Evolutionary conservation across 2,329 filamentous ascomycete genomes (phyloP).

Genomic region (Trichoderma brevicompactum): DNA sequence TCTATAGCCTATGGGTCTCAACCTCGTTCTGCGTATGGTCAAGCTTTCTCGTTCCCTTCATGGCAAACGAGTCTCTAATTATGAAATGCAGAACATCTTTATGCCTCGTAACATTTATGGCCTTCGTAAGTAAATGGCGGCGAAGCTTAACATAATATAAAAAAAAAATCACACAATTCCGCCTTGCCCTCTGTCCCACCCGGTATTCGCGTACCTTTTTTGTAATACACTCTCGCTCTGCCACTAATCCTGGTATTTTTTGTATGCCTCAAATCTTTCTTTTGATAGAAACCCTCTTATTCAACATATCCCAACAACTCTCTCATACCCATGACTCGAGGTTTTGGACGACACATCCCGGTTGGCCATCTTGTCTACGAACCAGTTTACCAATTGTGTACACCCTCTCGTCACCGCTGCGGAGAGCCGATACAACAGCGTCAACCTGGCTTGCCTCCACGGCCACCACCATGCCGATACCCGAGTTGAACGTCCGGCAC

Average conservation of each 20-base stretch:
- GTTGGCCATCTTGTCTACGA: constrained; percentile 50
- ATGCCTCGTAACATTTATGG: not conserved
- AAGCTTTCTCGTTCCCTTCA: no score
- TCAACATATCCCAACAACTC: not conserved
- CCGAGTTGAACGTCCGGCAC: constrained; percentile 91
- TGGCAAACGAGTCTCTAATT: not conserved
- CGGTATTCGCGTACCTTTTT: not conserved
- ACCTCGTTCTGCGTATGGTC: not conserved
- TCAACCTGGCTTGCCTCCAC: constrained; percentile 69
- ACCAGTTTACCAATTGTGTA: constrained; percentile 75
- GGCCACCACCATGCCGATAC: constrained; percentile 90
- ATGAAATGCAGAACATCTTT: not conserved
- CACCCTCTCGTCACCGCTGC: constrained; percentile 70
- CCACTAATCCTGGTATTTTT: constrained; percentile 12
- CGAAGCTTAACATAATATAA: not conserved
- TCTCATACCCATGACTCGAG: constrained; percentile 41
- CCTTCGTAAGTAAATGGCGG: no score
- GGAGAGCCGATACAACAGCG: constrained; percentile 62
- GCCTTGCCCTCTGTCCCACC: not conserved
- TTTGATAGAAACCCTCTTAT: not conserved
- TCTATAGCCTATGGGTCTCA: not conserved
- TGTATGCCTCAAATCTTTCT: not conserved
- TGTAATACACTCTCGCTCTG: constrained; percentile 14
- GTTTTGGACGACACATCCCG: constrained; percentile 43
- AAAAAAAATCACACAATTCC: not conserved